Evolutionary conservation across 345 rosid genomes (phyloP).

Genomic region (Tarenaya hassleriana): DNA sequence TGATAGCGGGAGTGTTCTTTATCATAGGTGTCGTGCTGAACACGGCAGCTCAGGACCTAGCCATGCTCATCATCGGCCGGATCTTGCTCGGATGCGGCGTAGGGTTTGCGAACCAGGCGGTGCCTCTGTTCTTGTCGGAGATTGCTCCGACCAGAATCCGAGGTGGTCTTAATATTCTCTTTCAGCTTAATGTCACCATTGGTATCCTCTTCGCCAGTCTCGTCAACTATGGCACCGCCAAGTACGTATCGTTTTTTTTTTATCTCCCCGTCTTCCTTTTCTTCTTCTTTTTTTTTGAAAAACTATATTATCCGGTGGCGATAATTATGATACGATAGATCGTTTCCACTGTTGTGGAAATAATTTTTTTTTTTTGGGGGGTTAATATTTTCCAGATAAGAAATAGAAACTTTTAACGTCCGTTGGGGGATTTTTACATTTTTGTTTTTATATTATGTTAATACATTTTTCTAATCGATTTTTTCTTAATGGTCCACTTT

Average conservation of each 20-base stretch:
- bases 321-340: too few species aligned
- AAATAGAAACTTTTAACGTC: too few species aligned
- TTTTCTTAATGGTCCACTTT: not conserved
- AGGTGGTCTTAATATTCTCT: constrained; percentile 84
- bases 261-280: not conserved
- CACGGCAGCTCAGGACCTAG: constrained; percentile 65
- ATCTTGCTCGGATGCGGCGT: constrained; percentile 90
- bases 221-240: constrained; percentile 86
- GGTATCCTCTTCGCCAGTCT: constrained; percentile 91
- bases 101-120: constrained; percentile 96
- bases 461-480: too few species aligned
- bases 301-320: too few species aligned
- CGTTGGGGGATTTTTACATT: too few species aligned
- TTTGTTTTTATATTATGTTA: too few species aligned
- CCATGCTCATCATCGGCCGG: constrained; percentile 89
- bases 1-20: constrained; percentile 86
- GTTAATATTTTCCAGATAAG: too few species aligned
- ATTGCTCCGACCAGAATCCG: constrained; percentile 93
- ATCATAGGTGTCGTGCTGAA: constrained; percentile 66
- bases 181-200: constrained; percentile 89
- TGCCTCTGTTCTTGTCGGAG: constrained; percentile 89
- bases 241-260: constrained; percentile 56
- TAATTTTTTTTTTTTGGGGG: too few species aligned
- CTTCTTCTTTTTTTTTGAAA: not conserved
- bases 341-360: too few species aligned